Evolutionary conservation across 768 basidiomycete genomes (phyloP).

Genomic region (Suillus hirtellus): DNA sequence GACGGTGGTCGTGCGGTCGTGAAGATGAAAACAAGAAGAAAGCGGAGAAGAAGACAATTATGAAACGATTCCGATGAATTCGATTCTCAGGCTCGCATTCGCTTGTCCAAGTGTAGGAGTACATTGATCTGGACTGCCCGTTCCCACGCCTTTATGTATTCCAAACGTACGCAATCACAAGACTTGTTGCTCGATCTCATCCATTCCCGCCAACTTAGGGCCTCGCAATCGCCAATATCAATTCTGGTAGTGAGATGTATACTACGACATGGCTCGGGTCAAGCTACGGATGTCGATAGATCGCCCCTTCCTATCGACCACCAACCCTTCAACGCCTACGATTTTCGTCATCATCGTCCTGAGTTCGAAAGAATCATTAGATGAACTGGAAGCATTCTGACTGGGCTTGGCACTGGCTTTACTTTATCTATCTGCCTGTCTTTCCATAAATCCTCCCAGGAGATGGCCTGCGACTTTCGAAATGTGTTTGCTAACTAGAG

Average conservation of each 20-base stretch:
- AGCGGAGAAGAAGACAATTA: slow-evolving; percentile 15
- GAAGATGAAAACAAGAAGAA: slow-evolving; percentile 19
- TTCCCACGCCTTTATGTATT: slow-evolving; percentile 28
- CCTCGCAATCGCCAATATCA: too few species aligned
- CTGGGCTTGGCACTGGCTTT: neutral
- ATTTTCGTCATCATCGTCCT: neutral
- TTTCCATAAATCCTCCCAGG: neutral
- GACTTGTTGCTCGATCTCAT: too few species aligned
- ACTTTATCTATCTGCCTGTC: too few species aligned
- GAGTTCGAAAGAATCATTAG: neutral
- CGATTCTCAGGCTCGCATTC: slow-evolving; percentile 19
- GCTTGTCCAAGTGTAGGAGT: slow-evolving; percentile 13
- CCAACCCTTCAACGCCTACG: too few species aligned
- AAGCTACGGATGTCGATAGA: too few species aligned
- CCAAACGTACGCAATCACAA: too few species aligned
- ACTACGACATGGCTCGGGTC: too few species aligned
- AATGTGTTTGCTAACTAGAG: too few species aligned
- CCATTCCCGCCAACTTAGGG: too few species aligned
- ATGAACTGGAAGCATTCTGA: neutral
- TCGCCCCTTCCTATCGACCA: too few species aligned
- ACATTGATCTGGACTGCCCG: slow-evolving; percentile 21
- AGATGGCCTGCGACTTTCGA: neutral
- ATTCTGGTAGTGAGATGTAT: too few species aligned
- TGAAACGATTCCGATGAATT: slow-evolving; percentile 17
- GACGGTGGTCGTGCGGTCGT: slow-evolving; percentile 29